These are phyloP conservation scores for Acanthamoeba triangularis DNA, from an alignment of 208 protist species.

Conservation along the genomic window DNA sequence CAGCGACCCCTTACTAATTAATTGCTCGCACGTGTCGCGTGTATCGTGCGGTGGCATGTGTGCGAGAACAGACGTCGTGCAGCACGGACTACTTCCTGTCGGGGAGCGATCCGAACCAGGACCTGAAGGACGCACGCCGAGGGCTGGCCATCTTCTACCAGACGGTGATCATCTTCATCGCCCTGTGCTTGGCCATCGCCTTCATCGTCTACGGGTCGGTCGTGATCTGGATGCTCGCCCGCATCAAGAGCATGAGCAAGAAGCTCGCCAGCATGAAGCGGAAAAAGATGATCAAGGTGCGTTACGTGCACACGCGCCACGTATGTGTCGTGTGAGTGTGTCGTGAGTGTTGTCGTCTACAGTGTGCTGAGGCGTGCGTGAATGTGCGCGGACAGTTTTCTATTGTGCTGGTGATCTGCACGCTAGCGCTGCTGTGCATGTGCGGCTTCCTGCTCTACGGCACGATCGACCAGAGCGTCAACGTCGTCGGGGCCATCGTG, in stretches of 20 bases:
- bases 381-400: not conserved
- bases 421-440: constrained; percentile 34
- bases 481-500: constrained; percentile 16
- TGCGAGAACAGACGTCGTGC: not conserved
- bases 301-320: not conserved
- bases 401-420: constrained; percentile 40
- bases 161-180: constrained; percentile 31
- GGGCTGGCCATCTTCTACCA: constrained; percentile 53
- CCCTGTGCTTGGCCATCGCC: not conserved
- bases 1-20: too few species aligned
- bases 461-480: constrained; percentile 55
- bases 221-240: not conserved
- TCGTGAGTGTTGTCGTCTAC: not conserved
- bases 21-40: not conserved
- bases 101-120: not conserved
- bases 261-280: constrained; percentile 18
- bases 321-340: not conserved
- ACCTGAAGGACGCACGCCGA: not conserved
- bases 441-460: constrained; percentile 64
- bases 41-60: too few species aligned
- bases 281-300: constrained; percentile 42
- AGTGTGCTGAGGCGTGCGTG: not conserved
- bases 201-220: not conserved
- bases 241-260: constrained; percentile 55
- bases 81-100: not conserved